phyloP scores from a whole-genome alignment of 2,329 filamentous ascomycete genomes.

The Sporothrix curviconia region DNA sequence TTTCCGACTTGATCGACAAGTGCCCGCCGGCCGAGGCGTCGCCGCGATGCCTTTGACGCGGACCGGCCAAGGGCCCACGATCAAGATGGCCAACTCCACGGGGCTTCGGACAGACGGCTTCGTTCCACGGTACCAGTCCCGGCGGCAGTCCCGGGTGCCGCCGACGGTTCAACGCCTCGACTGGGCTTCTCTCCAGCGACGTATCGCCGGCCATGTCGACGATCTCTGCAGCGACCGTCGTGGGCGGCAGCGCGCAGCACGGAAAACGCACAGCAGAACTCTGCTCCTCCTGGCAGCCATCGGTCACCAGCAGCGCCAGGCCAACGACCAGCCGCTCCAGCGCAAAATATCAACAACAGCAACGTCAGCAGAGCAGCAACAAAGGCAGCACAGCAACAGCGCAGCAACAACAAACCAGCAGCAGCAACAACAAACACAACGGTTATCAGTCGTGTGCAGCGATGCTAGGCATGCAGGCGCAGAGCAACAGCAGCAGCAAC shows the following conservation, averaged over 20 bases:
- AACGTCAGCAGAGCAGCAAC: not conserved
- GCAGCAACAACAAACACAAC: not conserved
- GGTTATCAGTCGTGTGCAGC: slow-evolving; percentile 3
- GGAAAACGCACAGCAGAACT: not conserved
- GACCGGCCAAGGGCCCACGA: slow-evolving; percentile 90
- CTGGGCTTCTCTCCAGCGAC: slow-evolving; percentile 15
- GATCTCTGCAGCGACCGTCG: slow-evolving; percentile 8
- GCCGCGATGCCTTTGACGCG: slow-evolving; percentile 89
- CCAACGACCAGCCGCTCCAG: slow-evolving; percentile 22
- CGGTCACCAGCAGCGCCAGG: slow-evolving; percentile 17
- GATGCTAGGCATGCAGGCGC: too few species aligned
- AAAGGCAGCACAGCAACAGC: too few species aligned
- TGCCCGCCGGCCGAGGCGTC: slow-evolving; percentile 92
- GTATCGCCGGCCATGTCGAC: slow-evolving; percentile 17
- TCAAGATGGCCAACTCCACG: slow-evolving; percentile 87
- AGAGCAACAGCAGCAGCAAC: not conserved
- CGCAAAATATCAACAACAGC: slow-evolving; percentile 21
- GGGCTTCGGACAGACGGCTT: slow-evolving; percentile 60
- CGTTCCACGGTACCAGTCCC: slow-evolving; percentile 10
- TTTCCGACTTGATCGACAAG: slow-evolving; percentile 86
- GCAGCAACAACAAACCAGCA: too few species aligned
- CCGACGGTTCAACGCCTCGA: slow-evolving; percentile 21
- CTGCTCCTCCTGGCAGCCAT: not conserved
- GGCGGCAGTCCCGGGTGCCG: slow-evolving; percentile 24
- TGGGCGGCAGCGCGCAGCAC: slow-evolving; percentile 6